Evolutionary conservation across 2,329 filamentous ascomycete genomes (phyloP), one percentile per base, ranked within the genome.

Genomic region (Verticillium isaacii): DNA sequence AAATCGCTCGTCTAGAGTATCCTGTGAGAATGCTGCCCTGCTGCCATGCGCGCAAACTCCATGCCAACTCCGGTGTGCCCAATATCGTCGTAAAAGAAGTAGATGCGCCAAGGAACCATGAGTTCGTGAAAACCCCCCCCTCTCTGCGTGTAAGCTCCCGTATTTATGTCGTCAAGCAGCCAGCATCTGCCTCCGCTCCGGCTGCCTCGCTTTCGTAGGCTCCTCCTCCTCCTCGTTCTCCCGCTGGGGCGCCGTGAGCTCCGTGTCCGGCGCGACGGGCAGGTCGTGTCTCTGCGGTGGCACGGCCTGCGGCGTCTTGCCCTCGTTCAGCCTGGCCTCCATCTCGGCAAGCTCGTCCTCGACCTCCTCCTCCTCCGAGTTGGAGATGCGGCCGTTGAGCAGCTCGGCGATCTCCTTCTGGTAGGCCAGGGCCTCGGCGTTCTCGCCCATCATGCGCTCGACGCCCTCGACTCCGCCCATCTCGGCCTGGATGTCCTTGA

Each of bases 361-460:
- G 37, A 99, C 95, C 71, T 97, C 95, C 71, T 98, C 94, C 75
- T 99, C 95, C 75, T 99, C 95, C 70, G 96, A 90, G 71, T 93
- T 95, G 15, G 93, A 92, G 80, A 99, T 93, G 68, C 89, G 87
- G 14, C 91, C 91, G 37, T 89, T 91, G 2, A 99, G 85, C 85
- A 97, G 91, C 58, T 96, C 92, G 77, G 89, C 95, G 68, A 99
- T 85, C 80, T 99, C 94, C 91, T 90, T 85, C 74, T 98, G 94
- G 77, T 98, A 98, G 34, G 92, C 92, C 69, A 92, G 86, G 8
- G 93, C 94, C 69, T 98, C 95, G 39, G 91, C 92, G 55, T 87
- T 92, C 75, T 98, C 93, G 29, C 91, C 93, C 88, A 98, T 91
- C 69, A 99, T 81, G 82, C 95, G 94, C 84, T 98, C 95, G 58